A percentile compares a stretch with the other conserved stretches of the same genome.
Conservation (phyloP, 257 asterid genomes). For the Haberlea rhodopensis region DNA sequence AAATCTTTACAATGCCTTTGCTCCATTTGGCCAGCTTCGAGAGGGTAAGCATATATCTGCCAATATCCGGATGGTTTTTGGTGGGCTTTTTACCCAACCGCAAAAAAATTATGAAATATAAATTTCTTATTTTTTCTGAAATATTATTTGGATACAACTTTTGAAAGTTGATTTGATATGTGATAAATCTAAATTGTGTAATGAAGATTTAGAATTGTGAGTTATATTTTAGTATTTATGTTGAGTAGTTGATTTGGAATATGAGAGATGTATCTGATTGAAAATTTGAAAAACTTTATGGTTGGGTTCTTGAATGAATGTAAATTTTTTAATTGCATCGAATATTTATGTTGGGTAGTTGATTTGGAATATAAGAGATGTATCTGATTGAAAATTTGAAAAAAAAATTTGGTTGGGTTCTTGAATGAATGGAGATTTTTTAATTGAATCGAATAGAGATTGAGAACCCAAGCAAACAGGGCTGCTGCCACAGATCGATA, state of each 20-base stretch:
- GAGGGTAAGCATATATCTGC: conserved; percentile 48
- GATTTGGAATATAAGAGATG: too few relatives aligned
- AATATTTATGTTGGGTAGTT: too few relatives aligned
- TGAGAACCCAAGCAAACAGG: background rate
- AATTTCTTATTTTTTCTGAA: too few relatives aligned
- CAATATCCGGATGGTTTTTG: background rate
- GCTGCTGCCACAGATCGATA: background rate
- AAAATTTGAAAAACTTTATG: too few relatives aligned
- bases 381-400: too few relatives aligned
- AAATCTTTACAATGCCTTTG: conserved; percentile 63
- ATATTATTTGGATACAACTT: background rate
- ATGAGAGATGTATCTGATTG: too few relatives aligned
- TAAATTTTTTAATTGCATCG: background rate
- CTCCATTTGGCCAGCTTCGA: conserved; percentile 66
- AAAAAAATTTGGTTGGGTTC: background rate
- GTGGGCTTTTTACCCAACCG: background rate
- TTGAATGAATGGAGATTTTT: background rate
- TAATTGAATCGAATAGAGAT: background rate
- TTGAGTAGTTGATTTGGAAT: too few relatives aligned
- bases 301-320: background rate
- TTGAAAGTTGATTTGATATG: too few relatives aligned
- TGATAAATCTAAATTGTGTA: too few relatives aligned
- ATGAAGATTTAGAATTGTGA: too few relatives aligned
- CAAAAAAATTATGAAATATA: background rate
- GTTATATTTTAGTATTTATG: too few relatives aligned